Percentiles rank a stretch among this genome's conserved stretches.
These are phyloP conservation scores for Arthroderma sp. DNA, from an alignment of 2,329 filamentous ascomycete genomes.

Conservation along the genomic window DNA sequence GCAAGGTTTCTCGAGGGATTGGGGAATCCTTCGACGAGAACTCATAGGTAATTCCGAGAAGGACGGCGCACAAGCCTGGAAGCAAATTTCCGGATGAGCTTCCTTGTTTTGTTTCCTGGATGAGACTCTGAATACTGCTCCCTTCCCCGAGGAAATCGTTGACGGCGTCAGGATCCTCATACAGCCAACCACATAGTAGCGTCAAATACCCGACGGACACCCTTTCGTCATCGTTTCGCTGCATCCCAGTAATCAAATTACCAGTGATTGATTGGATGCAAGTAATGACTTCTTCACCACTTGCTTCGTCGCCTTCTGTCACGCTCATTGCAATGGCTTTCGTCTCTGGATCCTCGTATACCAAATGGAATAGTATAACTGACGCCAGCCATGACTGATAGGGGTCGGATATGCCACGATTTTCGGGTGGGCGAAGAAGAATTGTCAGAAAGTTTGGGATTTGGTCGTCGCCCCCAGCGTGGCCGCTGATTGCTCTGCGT, in stretches of 20 bases:
- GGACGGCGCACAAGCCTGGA: constrained; percentile 68
- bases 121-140: constrained; percentile 76
- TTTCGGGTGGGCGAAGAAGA: constrained; percentile 54
- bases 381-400: constrained; percentile 86
- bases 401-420: constrained; percentile 56
- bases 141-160: constrained; percentile 89
- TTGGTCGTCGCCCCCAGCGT: constrained; percentile 62
- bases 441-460: constrained; percentile 81
- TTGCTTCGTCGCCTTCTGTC: constrained; percentile 75
- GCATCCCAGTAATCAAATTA: constrained; percentile 69
- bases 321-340: constrained; percentile 70
- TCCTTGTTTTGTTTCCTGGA: constrained; percentile 57
- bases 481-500: constrained; percentile 75
- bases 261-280: constrained; percentile 79
- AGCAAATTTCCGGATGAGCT: constrained; percentile 51
- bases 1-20: constrained; percentile 65
- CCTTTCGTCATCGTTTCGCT: constrained; percentile 63
- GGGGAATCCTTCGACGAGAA: constrained; percentile 97
- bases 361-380: constrained; percentile 70
- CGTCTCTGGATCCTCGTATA: constrained; percentile 65
- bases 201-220: constrained; percentile 77
- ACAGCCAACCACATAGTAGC: constrained; percentile 78
- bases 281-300: constrained; percentile 87
- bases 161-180: constrained; percentile 79
- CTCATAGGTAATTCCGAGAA: constrained; percentile 84